These are phyloP conservation scores for Neurospora sp. DNA, from an alignment of 495 filamentous ascomycete genomes.

Conservation along the genomic window DNA sequence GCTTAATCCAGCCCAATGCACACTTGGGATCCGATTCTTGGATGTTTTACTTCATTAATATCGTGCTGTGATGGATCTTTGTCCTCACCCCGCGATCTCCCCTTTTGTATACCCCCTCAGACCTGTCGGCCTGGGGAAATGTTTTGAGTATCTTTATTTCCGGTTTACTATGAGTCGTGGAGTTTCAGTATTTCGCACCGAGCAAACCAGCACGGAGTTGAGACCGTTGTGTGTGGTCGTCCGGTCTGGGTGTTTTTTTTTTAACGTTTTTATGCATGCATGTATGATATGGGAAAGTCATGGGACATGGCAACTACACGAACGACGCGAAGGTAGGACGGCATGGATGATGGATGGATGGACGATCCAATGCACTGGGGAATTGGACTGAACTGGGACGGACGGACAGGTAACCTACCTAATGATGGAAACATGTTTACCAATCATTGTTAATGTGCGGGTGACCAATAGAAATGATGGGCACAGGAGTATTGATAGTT, in stretches of 20 bases:
- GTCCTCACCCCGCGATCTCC: background rate
- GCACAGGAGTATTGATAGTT: background rate
- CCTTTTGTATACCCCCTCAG: background rate
- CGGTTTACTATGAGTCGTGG: background rate
- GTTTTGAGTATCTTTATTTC: background rate
- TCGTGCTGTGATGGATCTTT: background rate
- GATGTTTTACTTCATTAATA: background rate
- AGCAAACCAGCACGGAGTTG: background rate
- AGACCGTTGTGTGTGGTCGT: background rate
- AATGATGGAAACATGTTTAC: background rate
- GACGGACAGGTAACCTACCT: background rate
- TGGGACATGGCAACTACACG: background rate
- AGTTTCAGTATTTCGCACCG: background rate
- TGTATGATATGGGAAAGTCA: background rate
- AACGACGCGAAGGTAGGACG: background rate
- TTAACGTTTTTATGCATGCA: background rate
- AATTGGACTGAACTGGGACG: background rate
- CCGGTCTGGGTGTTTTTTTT: background rate
- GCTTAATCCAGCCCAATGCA: constrained; percentile 3
- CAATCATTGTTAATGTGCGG: background rate
- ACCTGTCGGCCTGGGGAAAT: background rate
- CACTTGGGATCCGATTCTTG: background rate
- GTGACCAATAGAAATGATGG: background rate
- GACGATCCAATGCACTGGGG: background rate
- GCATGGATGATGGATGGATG: background rate